Conservation (phyloP, 2,329 filamentous ascomycete species). For the Colletotrichum incanum region DNA sequence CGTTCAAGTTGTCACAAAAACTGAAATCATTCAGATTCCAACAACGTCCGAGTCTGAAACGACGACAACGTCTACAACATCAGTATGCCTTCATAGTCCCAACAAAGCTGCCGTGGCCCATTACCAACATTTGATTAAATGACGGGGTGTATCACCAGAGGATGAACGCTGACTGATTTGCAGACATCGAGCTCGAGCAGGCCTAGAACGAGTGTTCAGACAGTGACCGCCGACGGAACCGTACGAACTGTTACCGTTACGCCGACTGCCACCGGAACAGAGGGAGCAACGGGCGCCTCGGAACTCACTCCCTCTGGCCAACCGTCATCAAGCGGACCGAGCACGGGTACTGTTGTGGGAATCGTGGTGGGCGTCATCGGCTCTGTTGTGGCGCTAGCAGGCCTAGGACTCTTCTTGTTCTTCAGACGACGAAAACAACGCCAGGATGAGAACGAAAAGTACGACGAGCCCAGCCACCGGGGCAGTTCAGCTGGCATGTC, state of each 20-base stretch:
- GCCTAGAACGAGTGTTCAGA: slow-evolving; percentile 56
- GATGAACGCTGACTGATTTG: slow-evolving; percentile 10
- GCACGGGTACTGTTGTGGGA: slow-evolving; percentile 66
- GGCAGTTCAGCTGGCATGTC: slow-evolving; percentile 68
- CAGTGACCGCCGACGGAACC: slow-evolving; percentile 69
- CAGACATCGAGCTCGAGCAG: slow-evolving; percentile 27
- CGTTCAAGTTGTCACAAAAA: slow-evolving; percentile 41
- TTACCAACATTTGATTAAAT: slow-evolving; percentile 23
- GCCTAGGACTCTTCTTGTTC: slow-evolving; percentile 58
- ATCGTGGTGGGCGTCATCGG: slow-evolving; percentile 56
- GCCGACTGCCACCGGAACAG: slow-evolving; percentile 55
- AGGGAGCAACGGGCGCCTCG: slow-evolving; percentile 37
- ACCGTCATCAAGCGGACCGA: slow-evolving; percentile 50
- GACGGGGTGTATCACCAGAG: slow-evolving; percentile 8
- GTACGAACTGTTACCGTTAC: slow-evolving; percentile 70
- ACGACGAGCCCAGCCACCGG: slow-evolving; percentile 62
- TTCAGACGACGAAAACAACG: slow-evolving; percentile 62
- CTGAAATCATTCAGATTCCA: slow-evolving; percentile 55
- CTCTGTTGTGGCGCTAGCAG: slow-evolving; percentile 57
- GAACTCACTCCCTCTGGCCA: slow-evolving; percentile 10
- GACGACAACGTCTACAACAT: slow-evolving; percentile 43
- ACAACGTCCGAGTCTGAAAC: slow-evolving; percentile 50
- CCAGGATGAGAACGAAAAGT: slow-evolving; percentile 59
- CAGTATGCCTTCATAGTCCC: slow-evolving; percentile 38
- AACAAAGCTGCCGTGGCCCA: slow-evolving; percentile 29